These are phyloP conservation scores for Sporisorium scitamineum DNA, from an alignment of 1,284 basidiomycete genomes.

Conservation along the genomic window DNA sequence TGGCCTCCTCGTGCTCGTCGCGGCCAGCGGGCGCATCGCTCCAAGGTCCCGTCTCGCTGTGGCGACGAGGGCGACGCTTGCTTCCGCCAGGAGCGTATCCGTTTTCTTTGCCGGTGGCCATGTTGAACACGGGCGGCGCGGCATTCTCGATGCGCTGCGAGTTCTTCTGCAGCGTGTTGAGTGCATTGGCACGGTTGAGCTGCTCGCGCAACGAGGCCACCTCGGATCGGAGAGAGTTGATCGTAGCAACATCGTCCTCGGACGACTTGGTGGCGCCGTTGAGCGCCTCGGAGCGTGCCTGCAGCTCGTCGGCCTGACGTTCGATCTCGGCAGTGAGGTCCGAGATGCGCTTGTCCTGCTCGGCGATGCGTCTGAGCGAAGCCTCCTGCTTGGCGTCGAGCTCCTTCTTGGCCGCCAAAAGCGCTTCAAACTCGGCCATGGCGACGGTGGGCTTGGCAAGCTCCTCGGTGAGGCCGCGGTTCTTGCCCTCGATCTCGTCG, in stretches of 20 bases:
- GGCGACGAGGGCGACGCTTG: constrained; percentile 76
- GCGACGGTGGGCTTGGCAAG: constrained; percentile 82
- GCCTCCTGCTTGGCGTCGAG: constrained; percentile 86
- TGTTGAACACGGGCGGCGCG: constrained; percentile 62
- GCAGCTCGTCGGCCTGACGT: constrained; percentile 80
- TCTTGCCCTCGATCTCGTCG: constrained; percentile 85
- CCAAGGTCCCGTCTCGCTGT: constrained; percentile 85
- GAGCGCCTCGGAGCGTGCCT: constrained; percentile 74
- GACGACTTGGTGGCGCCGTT: constrained; percentile 60
- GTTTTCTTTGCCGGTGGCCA: constrained; percentile 62
- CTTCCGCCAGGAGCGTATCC: constrained; percentile 42
- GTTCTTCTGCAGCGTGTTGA: constrained; percentile 66
- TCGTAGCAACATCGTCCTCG: constrained; percentile 84
- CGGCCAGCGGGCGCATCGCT: constrained; percentile 76
- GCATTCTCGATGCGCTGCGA: constrained; percentile 66
- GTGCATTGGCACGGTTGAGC: constrained; percentile 89
- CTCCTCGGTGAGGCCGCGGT: constrained; percentile 80
- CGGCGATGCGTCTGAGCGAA: constrained; percentile 78
- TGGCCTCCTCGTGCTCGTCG: constrained; percentile 78
- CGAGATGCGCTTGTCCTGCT: constrained; percentile 86
- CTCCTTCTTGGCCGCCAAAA: constrained; percentile 81
- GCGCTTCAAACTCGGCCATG: constrained; percentile 79
- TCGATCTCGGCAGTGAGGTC: constrained; percentile 78
- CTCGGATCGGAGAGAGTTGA: constrained; percentile 89
- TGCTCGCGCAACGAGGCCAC: constrained; percentile 92